Percentiles rank a stretch among this genome's conserved stretches.
phyloP scores from a whole-genome alignment of 306 rosid species.

The Trichosanthes truncata region DNA sequence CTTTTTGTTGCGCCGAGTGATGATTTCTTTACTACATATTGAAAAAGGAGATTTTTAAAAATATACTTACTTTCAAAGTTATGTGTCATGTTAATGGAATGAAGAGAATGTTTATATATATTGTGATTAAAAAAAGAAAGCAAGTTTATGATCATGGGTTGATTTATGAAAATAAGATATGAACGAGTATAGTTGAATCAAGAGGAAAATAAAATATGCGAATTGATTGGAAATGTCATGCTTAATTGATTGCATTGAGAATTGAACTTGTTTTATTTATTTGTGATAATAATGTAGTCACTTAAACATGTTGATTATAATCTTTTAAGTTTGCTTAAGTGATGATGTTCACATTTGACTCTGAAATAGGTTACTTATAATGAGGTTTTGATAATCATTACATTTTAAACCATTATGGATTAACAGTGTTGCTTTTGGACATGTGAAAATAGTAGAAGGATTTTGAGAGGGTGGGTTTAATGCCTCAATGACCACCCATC shows the following conservation, averaged over 20 bases:
- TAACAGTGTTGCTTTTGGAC: neutral
- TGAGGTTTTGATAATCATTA: neutral
- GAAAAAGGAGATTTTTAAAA: neutral
- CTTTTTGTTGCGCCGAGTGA: conserved; percentile 6
- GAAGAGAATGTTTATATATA: neutral
- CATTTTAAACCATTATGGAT: neutral
- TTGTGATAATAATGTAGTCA: neutral
- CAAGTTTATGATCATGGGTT: neutral
- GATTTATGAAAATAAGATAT: neutral
- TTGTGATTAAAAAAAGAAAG: neutral
- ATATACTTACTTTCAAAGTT: neutral
- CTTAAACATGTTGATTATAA: neutral
- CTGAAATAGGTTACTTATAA: neutral
- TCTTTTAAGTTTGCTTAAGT: neutral
- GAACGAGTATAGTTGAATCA: neutral
- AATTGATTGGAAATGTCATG: conserved; percentile 5
- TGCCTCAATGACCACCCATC: neutral
- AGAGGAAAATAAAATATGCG: neutral
- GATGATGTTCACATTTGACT: conserved; percentile 1
- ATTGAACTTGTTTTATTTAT: neutral
- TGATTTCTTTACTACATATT: neutral
- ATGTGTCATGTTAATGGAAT: neutral
- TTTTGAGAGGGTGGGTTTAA: neutral
- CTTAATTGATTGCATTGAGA: conserved; percentile 2
- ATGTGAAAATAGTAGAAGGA: neutral